These are phyloP conservation scores for Moricandia moricandioides DNA, from an alignment of 345 rosid genomes.

Conservation along the genomic window DNA sequence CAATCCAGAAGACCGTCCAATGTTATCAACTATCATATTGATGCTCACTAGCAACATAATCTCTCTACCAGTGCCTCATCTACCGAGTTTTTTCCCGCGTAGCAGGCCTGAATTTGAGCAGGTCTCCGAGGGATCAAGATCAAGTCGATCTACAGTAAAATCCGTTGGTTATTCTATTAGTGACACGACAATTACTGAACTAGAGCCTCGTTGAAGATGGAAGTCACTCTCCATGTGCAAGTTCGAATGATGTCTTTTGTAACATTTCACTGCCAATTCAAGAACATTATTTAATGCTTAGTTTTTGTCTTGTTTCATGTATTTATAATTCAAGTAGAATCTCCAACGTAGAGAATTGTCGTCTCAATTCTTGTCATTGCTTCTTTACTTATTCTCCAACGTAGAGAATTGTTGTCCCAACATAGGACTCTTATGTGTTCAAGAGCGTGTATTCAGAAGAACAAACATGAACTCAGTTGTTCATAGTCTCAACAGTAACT, in stretches of 20 bases:
- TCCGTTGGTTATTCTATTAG: not conserved
- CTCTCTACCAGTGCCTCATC: not conserved
- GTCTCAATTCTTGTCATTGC: not conserved
- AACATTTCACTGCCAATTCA: not conserved
- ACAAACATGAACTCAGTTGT: not conserved
- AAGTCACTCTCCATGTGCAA: not conserved
- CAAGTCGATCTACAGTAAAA: not conserved
- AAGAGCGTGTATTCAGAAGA: slow-evolving; percentile 24
- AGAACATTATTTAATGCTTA: not conserved
- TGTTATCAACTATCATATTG: not conserved
- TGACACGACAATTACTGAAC: not conserved
- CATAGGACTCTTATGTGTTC: slow-evolving; percentile 48
- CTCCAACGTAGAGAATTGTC: not conserved
- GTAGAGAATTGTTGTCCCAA: too few species aligned
- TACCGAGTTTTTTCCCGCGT: not conserved
- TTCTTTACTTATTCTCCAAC: not conserved
- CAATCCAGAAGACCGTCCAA: not conserved
- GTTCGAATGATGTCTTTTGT: not conserved
- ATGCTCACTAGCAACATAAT: not conserved
- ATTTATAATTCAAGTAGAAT: not conserved
- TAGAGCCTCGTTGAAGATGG: not conserved
- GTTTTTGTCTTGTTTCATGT: not conserved
- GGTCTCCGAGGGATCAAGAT: not conserved
- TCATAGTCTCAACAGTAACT: slow-evolving; percentile 38
- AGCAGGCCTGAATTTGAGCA: not conserved